These are phyloP conservation scores for Paecilomyces variotii DNA, from an alignment of 2,329 filamentous ascomycete genomes.

Conservation along the genomic window DNA sequence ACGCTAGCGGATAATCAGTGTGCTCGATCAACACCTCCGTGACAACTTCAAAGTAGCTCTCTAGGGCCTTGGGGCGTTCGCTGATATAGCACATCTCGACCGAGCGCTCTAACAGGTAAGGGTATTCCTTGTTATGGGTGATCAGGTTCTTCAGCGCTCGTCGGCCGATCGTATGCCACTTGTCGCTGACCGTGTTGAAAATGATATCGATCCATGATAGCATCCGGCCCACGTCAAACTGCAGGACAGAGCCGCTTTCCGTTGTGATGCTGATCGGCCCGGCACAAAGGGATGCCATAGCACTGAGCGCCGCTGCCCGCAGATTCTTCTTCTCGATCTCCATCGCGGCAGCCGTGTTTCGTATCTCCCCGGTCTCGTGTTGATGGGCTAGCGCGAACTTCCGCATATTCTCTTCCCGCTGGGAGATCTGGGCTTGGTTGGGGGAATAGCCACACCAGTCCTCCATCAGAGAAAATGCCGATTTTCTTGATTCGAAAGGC, in stretches of 20 bases:
- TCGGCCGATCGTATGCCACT: conserved; percentile 82
- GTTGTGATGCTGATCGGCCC: conserved; percentile 78
- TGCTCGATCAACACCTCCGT: conserved; percentile 78
- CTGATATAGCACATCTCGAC: conserved; percentile 85
- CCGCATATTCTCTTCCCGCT: conserved; percentile 78
- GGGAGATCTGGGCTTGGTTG: conserved; percentile 73
- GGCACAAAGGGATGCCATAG: conserved; percentile 88
- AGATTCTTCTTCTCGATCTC: conserved; percentile 96
- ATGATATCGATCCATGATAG: conserved; percentile 93
- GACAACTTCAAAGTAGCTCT: conserved; percentile 92
- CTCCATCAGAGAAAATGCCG: conserved; percentile 93
- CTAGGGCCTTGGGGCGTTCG: conserved; percentile 71
- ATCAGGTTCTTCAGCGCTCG: conserved; percentile 85
- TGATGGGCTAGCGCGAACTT: conserved; percentile 77
- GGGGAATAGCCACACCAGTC: conserved; percentile 98
- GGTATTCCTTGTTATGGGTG: conserved; percentile 78
- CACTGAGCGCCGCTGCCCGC: conserved; percentile 79
- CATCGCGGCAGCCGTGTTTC: conserved; percentile 77
- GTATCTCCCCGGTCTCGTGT: conserved; percentile 61
- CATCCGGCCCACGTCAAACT: conserved; percentile 89
- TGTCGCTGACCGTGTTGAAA: conserved; percentile 84
- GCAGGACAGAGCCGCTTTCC: conserved; percentile 75
- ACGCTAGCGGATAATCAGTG: conserved; percentile 71
- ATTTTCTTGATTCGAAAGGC: conserved; percentile 93
- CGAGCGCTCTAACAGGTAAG: conserved; percentile 78